Base-by-base conservation (phyloP, 306 rosid genomes). In the Comarum palustre region DNA sequence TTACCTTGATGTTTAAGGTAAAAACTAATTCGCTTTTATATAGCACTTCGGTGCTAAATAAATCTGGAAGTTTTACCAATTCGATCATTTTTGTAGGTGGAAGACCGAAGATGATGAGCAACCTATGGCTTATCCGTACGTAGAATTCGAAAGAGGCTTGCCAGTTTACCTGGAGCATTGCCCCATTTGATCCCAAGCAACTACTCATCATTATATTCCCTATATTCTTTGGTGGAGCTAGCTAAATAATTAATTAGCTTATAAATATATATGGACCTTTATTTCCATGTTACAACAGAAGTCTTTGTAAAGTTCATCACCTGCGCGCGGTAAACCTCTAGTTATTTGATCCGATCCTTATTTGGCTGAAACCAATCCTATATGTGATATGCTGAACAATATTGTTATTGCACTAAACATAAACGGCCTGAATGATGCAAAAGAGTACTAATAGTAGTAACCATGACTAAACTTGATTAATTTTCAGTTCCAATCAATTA, bases 121-220 rank as follows among this genome's bases (percentile, higher is more conserved):
- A 66, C 84, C 80, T 19, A 27, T 48, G 24, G 84, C 84, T 29
- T 75, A 52, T 58, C 84, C 84, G 39, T 80, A 80, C 64, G 84
- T 80, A 34, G 84, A 80, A 75, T 80, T 80, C 42, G 42, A 57
- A 42, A 80, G 50, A 36, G 84, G 74, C 20, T 55, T 80, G 71
- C 71, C 62, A 65, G 34, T 80, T 50, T 11, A 36, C 62, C 20
- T 80, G 62, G 80, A 80, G 59, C 31, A 73, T 66, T 75, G 65
- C 77, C 64, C 84, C 48, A 69, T 50, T 64, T 64, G 47, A 64
- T n/a, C 47, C 47, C 68, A 32, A 61, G 43, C 25, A 61, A 32
- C 65, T 29, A 29, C 10, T 59, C 2, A 1, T 10, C 27, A 22
- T 54, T 34, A 24, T 14, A n/a, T n/a, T n/a, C n/a, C n/a, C n/a